Conservation (phyloP, 2,329 filamentous ascomycete species). For the Cyphellophora europaea region DNA sequence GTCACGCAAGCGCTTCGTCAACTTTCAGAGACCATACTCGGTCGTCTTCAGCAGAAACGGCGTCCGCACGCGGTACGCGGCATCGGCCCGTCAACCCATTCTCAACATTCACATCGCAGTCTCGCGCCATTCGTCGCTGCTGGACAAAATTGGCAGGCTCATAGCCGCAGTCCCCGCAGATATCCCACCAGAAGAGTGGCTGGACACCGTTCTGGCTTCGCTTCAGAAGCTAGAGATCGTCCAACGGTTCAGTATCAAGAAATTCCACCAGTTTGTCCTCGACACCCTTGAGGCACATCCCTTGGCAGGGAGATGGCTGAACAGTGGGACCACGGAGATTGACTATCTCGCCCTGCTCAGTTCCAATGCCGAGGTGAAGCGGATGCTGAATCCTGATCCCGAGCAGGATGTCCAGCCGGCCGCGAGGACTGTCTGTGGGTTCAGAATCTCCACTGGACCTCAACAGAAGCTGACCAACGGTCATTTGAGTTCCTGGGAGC, state of each 20-base stretch:
- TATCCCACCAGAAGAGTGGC: neutral
- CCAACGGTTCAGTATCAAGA: neutral
- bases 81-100: neutral
- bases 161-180: too few relatives aligned
- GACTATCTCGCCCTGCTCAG: neutral
- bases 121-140: neutral
- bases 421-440: too few relatives aligned
- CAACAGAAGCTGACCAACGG: too few relatives aligned
- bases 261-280: constrained; percentile 1
- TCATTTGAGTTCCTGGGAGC: constrained; percentile 3
- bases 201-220: neutral
- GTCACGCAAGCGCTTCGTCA: neutral
- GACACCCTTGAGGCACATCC: neutral
- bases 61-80: neutral
- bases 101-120: neutral
- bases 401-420: too few relatives aligned
- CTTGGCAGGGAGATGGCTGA: neutral
- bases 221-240: neutral
- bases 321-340: neutral
- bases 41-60: neutral
- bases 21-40: neutral
- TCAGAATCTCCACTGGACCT: too few relatives aligned
- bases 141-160: too few relatives aligned
- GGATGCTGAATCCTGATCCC: neutral
- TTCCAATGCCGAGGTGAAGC: neutral